Percentiles rank a stretch among this genome's conserved stretches.
Conservation (phyloP, 225 moss, liverwort and hornwort genomes). For the Neckera pumila region DNA sequence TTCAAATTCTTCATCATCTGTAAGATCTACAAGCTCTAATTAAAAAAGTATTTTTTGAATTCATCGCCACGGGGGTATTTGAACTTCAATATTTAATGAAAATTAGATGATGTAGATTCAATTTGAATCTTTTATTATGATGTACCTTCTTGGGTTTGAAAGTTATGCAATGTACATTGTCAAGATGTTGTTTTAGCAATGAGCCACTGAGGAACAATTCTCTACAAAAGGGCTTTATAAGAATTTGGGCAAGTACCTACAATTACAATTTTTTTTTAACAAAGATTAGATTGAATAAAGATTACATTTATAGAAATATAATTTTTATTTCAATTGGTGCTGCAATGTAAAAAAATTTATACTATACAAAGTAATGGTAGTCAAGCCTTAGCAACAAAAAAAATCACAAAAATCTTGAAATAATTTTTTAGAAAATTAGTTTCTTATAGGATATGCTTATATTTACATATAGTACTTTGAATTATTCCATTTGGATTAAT, state of each 20-base stretch:
- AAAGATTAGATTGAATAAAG: too few species aligned
- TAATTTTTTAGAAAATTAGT: not conserved
- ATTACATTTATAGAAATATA: not conserved
- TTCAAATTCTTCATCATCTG: not conserved
- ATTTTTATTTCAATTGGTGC: not conserved
- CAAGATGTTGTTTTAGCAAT: not conserved
- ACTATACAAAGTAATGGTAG: not conserved
- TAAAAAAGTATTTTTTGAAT: not conserved
- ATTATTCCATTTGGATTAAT: not conserved
- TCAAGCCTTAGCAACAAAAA: fast-evolving
- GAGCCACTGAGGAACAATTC: fast-evolving
- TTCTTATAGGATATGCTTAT: not conserved
- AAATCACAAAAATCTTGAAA: not conserved
- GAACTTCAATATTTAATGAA: not conserved
- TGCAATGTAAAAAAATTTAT: not conserved
- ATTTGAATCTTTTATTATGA: not conserved
- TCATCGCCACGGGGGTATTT: fast-evolving
- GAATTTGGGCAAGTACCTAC: fast-evolving
- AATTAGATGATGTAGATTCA: not conserved
- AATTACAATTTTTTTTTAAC: not conserved
- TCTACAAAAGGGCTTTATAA: fast-evolving
- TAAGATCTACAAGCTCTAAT: not conserved
- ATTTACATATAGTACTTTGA: not conserved
- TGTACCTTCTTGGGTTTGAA: not conserved
- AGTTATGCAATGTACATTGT: not conserved